Evolutionary conservation across 148 eudicot species (phyloP).

Genomic region (Selenicereus undatus): DNA sequence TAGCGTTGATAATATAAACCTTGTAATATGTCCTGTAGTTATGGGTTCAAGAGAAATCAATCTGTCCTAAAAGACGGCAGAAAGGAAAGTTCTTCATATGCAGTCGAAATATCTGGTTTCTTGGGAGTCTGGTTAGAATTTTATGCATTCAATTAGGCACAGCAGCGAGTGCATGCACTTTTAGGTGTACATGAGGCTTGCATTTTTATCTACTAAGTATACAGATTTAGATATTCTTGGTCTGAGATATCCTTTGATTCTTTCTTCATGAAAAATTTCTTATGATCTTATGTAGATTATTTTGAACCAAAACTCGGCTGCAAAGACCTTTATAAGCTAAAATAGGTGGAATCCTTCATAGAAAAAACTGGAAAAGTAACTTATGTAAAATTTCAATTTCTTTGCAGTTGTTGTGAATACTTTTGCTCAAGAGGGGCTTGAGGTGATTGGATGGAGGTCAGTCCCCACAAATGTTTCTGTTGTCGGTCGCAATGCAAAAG

Average conservation of each 20-base stretch:
- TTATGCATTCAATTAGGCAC: background rate
- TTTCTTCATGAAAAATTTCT: background rate
- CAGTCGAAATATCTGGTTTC: background rate
- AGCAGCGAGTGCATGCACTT: background rate
- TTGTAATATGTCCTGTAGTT: background rate
- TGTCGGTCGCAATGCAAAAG: conserved; percentile 83
- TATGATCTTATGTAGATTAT: background rate
- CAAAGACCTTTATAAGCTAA: background rate
- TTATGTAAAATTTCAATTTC: background rate
- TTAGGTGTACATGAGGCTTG: background rate
- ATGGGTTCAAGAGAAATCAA: background rate
- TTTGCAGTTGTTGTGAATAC: conserved; percentile 59
- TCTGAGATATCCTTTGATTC: background rate
- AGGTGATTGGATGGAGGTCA: conserved; percentile 96
- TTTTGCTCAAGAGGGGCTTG: conserved; percentile 89
- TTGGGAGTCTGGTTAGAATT: background rate
- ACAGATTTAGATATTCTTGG: background rate
- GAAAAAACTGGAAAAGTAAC: background rate
- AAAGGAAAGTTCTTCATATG: background rate
- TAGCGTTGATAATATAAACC: background rate
- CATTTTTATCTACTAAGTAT: background rate
- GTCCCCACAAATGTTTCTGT: conserved; percentile 76
- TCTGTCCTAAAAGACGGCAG: background rate
- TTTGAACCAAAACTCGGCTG: background rate
- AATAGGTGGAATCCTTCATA: background rate